Evolutionary conservation across 2,329 filamentous ascomycete species (phyloP).

Genomic region (Dryadomyces quercivorus): DNA sequence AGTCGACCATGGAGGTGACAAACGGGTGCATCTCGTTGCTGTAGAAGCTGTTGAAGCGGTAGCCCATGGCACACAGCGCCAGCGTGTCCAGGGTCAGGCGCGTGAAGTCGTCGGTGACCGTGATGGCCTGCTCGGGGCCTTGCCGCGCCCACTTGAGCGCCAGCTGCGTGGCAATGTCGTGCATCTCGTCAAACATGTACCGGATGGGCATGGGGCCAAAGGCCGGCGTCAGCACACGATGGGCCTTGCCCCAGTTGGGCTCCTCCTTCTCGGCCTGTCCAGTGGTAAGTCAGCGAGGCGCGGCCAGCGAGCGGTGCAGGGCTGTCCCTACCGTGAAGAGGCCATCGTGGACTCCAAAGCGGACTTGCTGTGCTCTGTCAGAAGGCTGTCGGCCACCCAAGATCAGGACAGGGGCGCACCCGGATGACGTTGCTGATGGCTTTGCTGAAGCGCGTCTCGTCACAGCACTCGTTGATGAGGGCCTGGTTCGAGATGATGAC

Average conservation of each 20-base stretch:
- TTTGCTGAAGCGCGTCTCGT: conserved; percentile 57
- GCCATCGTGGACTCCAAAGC: conserved; percentile 50
- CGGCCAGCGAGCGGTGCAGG: background rate
- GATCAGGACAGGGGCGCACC: conserved; percentile 14
- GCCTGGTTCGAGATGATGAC: conserved; percentile 6
- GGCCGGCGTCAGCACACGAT: conserved; percentile 52
- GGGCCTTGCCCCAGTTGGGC: conserved; percentile 55
- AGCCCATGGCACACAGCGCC: conserved; percentile 58
- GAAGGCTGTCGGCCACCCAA: background rate
- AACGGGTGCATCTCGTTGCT: conserved; percentile 57
- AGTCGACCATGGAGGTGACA: conserved; percentile 52
- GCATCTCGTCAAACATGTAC: conserved; percentile 57
- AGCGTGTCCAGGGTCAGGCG: conserved; percentile 63
- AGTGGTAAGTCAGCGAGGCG: conserved; percentile 10
- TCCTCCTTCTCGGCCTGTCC: conserved; percentile 32
- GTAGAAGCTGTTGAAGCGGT: conserved; percentile 66
- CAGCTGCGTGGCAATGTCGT: conserved; percentile 53
- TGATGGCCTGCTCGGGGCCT: conserved; percentile 44
- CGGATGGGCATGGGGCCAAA: conserved; percentile 58
- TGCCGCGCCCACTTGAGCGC: conserved; percentile 56
- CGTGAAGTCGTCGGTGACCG: conserved; percentile 55
- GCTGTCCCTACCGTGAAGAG: conserved; percentile 44
- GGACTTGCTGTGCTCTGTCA: conserved; percentile 29
- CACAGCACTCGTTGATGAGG: conserved; percentile 49
- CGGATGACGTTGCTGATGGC: conserved; percentile 33